Evolutionary conservation across 2,329 filamentous ascomycete genomes (phyloP), one percentile per base, ranked within the genome.

Genomic region (Capronia coronata): DNA sequence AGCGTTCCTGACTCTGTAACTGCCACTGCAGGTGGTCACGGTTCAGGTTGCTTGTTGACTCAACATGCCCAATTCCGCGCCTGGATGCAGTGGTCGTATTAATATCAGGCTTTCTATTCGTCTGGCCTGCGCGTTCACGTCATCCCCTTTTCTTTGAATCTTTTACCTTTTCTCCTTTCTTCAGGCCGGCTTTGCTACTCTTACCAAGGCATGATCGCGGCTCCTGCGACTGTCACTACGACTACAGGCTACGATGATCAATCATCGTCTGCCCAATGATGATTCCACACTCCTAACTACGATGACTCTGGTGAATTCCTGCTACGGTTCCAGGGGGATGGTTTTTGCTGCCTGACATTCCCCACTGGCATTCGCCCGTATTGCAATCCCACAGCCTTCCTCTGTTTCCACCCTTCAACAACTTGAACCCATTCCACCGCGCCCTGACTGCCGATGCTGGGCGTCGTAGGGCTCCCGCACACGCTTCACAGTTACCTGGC

Each of bases 381-480:
- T 41, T n/a, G 38, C 38, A 41, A 41, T 41, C 22, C 35, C 38
- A 41, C 22, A 41, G 38, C 38, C 38, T 41, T 41, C 38, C 25
- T 25, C 22, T 41, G 38, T 14, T 41, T 43, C 23, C 40, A 37
- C 34, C 34, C 34, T 37, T 19, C 34, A 37, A 37, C 34, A 37
- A 18, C 42, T n/a, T n/a, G n/a, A n/a, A n/a, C n/a, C 45, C 16
- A 19, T 37, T 18, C 14, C 16, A 37, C 34, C 34, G 16, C 34
- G 34, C 34, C 34, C 19, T 18, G 19, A 8, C 13, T 37, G 34
- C 18, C 14, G 34, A 19, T 19, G 14, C 34, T 18, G 14, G 2
- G 18, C 14, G 34, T 37, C 14, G 34, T 11, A 37, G 34, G 29
- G 19, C 34, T 37, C 3, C 34, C 11, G 19, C 5, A 19, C 14